Base-by-base conservation (phyloP, 1,284 basidiomycete genomes). In the Austroboletus niveus region DNA sequence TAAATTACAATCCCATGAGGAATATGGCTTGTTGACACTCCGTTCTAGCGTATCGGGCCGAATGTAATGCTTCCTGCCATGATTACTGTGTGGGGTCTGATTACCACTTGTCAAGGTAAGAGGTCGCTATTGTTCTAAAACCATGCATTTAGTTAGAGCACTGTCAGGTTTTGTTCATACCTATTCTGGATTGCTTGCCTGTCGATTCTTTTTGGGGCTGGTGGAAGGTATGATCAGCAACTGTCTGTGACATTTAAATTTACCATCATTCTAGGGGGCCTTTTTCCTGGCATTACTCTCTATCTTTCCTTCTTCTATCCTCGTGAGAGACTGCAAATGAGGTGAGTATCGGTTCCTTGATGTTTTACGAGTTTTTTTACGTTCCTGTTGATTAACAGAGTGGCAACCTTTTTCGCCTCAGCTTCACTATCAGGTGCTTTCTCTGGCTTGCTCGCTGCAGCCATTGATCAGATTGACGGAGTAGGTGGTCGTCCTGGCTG, bases 121-220 rank as follows among this genome's bases (percentile, higher is more conserved):
- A 30, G 9, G 14, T 27, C 29, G 30, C 31, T 43, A 42, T 43
- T 42, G 24, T 22, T 7, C 20, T 36, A 54, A 11, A 42, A 32
- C 22, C 30, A 9, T 45, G 51, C 24, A 63, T 42, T 43, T 40
- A 35, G 31, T 35, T 14, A 35, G 8, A 10, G 20, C 24, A 10
- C 7, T 31, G 22, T 24, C 54, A 82, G 81, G 84, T 22, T 60
- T 78, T 8, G 79, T 85, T 9, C 72, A 65, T 31, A 73, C 65
- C 29, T 84, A 84, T 53, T 55, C 65, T 4, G 80, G 81, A 12
- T 69, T 88, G 2, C 71, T 85, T 22, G 78, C 73, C 3, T 79
- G 78, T 43, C 77, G 85, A 11, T 85, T 87, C 68, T 84, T 86
- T 66, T 70, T 87, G 17, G 84, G 85, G 8, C 62, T 85, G 29